A percentile compares a stretch with the other conserved stretches of the same genome.
phyloP scores from a whole-genome alignment of 495 filamentous ascomycete species.

The Aspergillus olivimuriae region DNA sequence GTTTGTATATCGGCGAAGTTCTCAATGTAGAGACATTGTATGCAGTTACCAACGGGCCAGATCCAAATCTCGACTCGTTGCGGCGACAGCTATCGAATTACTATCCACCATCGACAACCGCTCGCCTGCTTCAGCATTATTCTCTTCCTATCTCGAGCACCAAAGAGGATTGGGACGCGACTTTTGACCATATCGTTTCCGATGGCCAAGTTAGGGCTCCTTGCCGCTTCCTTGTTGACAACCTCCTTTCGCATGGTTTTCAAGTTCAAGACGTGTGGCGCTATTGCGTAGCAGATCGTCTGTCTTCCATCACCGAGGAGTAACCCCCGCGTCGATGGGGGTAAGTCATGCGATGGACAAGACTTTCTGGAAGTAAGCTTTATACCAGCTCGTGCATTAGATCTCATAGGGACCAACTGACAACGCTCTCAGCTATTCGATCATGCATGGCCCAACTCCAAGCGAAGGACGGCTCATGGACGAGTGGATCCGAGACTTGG shows the following conservation, averaged over 20 bases:
- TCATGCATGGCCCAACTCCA: slow-evolving; percentile 20
- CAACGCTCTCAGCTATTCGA: slow-evolving; percentile 18
- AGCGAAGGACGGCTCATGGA: slow-evolving; percentile 16
- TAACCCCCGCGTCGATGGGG: slow-evolving; percentile 16
- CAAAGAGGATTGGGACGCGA: slow-evolving; percentile 33
- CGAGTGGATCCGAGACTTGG: slow-evolving; percentile 20
- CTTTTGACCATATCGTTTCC: slow-evolving; percentile 41
- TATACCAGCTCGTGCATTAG: not conserved
- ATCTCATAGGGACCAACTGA: not conserved
- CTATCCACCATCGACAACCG: slow-evolving; percentile 31
- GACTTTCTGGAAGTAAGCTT: slow-evolving; percentile 23
- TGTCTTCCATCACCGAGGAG: slow-evolving; percentile 23
- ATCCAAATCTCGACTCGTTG: slow-evolving; percentile 27
- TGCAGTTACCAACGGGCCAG: slow-evolving; percentile 26
- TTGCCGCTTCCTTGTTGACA: slow-evolving; percentile 20
- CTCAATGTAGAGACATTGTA: slow-evolving; percentile 42
- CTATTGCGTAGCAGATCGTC: slow-evolving; percentile 19
- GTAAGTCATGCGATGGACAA: slow-evolving; percentile 24
- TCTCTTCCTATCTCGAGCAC: slow-evolving; percentile 17
- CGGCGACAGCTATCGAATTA: slow-evolving; percentile 37
- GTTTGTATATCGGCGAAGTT: slow-evolving; percentile 42
- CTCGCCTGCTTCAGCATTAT: slow-evolving; percentile 31
- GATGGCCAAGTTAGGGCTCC: slow-evolving; percentile 40
- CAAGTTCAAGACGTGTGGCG: slow-evolving; percentile 20
- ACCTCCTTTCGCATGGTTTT: slow-evolving; percentile 15